Evolutionary conservation across 345 rosid species (phyloP), one percentile per base, ranked within the genome.

Genomic region (Salix brachista): DNA sequence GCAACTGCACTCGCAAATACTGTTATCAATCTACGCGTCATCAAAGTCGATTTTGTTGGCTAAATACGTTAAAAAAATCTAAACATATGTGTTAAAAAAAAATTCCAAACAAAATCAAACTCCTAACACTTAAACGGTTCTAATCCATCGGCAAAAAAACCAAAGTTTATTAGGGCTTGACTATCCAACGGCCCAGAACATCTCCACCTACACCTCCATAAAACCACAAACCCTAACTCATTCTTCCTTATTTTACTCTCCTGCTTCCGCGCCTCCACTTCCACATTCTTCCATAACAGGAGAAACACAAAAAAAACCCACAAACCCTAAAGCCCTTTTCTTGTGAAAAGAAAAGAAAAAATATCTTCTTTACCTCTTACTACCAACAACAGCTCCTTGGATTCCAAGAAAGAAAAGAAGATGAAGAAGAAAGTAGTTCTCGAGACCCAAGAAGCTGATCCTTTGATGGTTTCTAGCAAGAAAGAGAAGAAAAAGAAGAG

Each of bases 331-430:
- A 56, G 26, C 26, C 26, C 13, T 12, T 9, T 4, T 56, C 3
- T n/a, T 8, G 10, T 6, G 10, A 4, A 56, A 10, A 11, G 3
- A 26, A 44, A 44, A 56, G 62, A 21, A 56, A n/a, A n/a, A 17
- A 94, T 92, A 95, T 92, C 97, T 82, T 89, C 91, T 5, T 13
- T 88, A 58, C 79, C 83, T 64, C 34, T 87, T 8, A 77, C 83
- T 2, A 85, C 83, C 60, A 64, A 46, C 37, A 19, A 84, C 60
- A 52, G 36, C 44, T 32, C 71, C 13, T 42, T 75, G 7, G 78
- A 78, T 39, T 74, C 81, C 79, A 75, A 64, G 60, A 80, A 79
- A 56, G 94, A 83, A 83, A 90, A 86, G 85, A 91, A 86, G 87
- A 89, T 88, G 93, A 91, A 90, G 92, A 87, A 85, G 85, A 91